phyloP scores from a whole-genome alignment of 352 stramenopile genomes.

The Hyaloperonospora arabidopsidis region DNA sequence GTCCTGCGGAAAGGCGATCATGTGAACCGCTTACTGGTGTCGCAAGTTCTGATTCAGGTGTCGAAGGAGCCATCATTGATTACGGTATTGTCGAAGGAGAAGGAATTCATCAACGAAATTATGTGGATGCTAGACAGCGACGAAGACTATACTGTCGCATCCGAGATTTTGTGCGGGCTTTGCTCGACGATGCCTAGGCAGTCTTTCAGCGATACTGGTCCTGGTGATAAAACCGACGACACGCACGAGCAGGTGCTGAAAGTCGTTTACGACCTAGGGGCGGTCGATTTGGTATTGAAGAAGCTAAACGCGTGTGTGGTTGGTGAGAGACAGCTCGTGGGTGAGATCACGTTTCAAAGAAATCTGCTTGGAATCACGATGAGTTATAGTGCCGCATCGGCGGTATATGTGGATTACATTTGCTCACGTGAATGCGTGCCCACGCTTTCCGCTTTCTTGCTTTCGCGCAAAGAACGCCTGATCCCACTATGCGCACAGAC shows the following conservation, averaged over 20 bases:
- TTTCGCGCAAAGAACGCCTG: slow-evolving; percentile 58
- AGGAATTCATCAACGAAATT: slow-evolving; percentile 60
- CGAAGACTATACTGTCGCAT: slow-evolving; percentile 62
- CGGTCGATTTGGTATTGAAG: slow-evolving; percentile 53
- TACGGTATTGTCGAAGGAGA: slow-evolving; percentile 38
- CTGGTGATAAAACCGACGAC: slow-evolving; percentile 13
- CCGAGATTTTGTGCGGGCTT: slow-evolving; percentile 60
- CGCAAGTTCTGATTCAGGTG: slow-evolving; percentile 58
- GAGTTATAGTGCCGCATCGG: slow-evolving; percentile 57
- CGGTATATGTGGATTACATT: slow-evolving; percentile 53
- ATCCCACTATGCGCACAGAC: slow-evolving; percentile 60
- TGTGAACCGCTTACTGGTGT: slow-evolving; percentile 62
- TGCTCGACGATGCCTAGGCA: slow-evolving; percentile 44
- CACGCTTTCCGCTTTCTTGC: slow-evolving; percentile 52
- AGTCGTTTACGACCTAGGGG: slow-evolving; percentile 50
- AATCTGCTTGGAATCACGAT: slow-evolving; percentile 70
- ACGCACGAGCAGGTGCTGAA: slow-evolving; percentile 44
- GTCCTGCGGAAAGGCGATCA: slow-evolving; percentile 53
- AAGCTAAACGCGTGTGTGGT: slow-evolving; percentile 68
- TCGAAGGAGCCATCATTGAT: slow-evolving; percentile 58
- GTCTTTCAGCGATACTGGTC: slow-evolving; percentile 10
- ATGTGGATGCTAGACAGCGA: slow-evolving; percentile 66
- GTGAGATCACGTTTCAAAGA: slow-evolving; percentile 74
- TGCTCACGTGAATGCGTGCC: slow-evolving; percentile 43
- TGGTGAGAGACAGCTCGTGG: slow-evolving; percentile 56